Base-by-base conservation (phyloP, 805 yeast species). In the Candida germanica region DNA sequence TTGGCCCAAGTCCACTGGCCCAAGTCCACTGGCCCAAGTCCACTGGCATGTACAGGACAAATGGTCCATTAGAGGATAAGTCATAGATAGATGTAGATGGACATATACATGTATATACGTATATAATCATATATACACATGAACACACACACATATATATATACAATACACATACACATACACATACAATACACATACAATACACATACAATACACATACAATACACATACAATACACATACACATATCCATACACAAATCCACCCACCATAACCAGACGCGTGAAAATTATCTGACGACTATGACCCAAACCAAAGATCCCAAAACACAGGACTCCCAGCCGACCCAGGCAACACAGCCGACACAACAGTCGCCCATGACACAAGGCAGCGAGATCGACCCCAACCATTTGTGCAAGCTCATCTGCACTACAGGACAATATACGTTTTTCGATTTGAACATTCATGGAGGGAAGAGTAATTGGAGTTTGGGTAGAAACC, bases 401-500 rank as follows among this genome's bases (percentile, higher is more conserved):
- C 42, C 44, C 9, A 51, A 53, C 37, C 57, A 57, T 11, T 66
- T 79, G n/a, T 74, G 81, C 46, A 63, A 82, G 31, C 58, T 79
- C 35, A 74, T 79, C 23, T 78, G 84, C 49, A 75, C 83, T 3
- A 69, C 78, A 1, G 82, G 81, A 1, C 78, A 74, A 47, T 66
- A 72, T 36, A 64, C 58, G 9, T 66, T 63, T 30, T 61, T 64
- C 26, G 83, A 78, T 52, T 54, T 78, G 39, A 52, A 20, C 35
- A 40, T 44, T 40, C 54, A 15, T 44, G 53, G 31, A 50, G 62
- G 33, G 46, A 61, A 40, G 58, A 66, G 44, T 58, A 42, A 59
- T 16, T 86, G 94, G 94, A 54, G 63, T 5, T 73, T 88, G 61
- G 98, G 98, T 0, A 72, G 98, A 46, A 78, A 83, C 41, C 53